Evolutionary conservation across 257 asterid species (phyloP).

Genomic region (Nicotiana benthamiana): DNA sequence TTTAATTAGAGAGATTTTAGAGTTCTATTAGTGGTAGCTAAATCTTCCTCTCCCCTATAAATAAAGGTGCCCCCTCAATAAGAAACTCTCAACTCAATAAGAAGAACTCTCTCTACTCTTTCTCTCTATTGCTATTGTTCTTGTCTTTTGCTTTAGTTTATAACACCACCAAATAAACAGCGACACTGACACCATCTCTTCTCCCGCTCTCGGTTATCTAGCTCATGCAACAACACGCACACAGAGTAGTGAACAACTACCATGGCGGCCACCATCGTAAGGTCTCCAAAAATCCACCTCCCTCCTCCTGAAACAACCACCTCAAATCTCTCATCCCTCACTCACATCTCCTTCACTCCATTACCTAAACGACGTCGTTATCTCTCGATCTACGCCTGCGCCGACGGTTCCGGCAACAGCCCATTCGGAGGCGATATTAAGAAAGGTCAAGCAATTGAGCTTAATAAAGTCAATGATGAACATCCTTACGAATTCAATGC

Average conservation of each 20-base stretch:
- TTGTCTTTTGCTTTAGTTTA: too few relatives aligned
- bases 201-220: not conserved
- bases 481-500: slow-evolving; percentile 34
- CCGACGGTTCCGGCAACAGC: slow-evolving; percentile 7
- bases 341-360: slow-evolving; percentile 15
- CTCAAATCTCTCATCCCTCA: not conserved
- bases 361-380: slow-evolving; percentile 29
- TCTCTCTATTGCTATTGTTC: too few relatives aligned
- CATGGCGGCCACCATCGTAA: slow-evolving; percentile 19
- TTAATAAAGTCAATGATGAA: slow-evolving; percentile 47
- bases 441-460: slow-evolving; percentile 39
- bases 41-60: too few relatives aligned
- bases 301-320: slow-evolving; percentile 21
- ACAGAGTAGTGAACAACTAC: not conserved
- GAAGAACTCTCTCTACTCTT: too few relatives aligned
- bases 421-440: slow-evolving; percentile 14
- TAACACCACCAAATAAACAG: not conserved
- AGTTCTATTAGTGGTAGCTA: too few relatives aligned
- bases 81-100: too few relatives aligned
- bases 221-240: not conserved
- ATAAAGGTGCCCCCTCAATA: too few relatives aligned
- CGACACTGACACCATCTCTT: not conserved
- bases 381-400: slow-evolving; percentile 29
- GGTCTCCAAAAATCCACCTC: slow-evolving; percentile 27
- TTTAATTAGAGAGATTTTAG: too few relatives aligned